Conservation (phyloP, 2,329 filamentous ascomycete species). For the Neodidymelliopsis sp. region DNA sequence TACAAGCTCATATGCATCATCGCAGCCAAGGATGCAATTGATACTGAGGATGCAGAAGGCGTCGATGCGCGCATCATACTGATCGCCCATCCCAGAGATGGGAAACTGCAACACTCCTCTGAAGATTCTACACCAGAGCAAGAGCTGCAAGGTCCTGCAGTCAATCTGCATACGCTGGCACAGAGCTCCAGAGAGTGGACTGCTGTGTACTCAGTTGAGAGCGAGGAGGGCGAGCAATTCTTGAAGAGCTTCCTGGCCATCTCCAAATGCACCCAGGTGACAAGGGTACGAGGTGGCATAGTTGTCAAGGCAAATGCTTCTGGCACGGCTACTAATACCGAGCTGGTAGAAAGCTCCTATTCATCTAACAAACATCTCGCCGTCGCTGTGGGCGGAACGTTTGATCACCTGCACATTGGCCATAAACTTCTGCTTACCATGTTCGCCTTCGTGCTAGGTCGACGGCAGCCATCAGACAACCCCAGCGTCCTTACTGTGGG, state of each 20-base stretch:
- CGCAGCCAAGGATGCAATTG: slow-evolving; percentile 69
- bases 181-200: slow-evolving; percentile 66
- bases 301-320: slow-evolving; percentile 21
- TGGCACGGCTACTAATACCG: slow-evolving; percentile 1
- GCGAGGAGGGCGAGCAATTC: slow-evolving; percentile 68
- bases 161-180: slow-evolving; percentile 58
- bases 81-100: slow-evolving; percentile 64
- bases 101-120: slow-evolving; percentile 31
- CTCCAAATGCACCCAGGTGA: slow-evolving; percentile 39
- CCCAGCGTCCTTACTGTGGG: slow-evolving; percentile 75
- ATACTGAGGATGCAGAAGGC: slow-evolving; percentile 71
- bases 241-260: slow-evolving; percentile 56
- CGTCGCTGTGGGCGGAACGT: slow-evolving; percentile 89
- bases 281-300: slow-evolving; percentile 46
- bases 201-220: slow-evolving; percentile 70
- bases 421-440: slow-evolving; percentile 97
- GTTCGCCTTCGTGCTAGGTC: slow-evolving; percentile 73
- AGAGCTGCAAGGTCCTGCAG: slow-evolving; percentile 57
- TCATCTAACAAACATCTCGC: slow-evolving; percentile 58
- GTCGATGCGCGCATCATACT: slow-evolving; percentile 80
- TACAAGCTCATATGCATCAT: slow-evolving; percentile 80
- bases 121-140: slow-evolving; percentile 38
- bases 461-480: slow-evolving; percentile 24
- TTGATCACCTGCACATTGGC: slow-evolving; percentile 93
- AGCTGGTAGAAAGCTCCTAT: slow-evolving; percentile 20